Base-by-base conservation (phyloP, 345 rosid genomes). In the Populus simonii region DNA sequence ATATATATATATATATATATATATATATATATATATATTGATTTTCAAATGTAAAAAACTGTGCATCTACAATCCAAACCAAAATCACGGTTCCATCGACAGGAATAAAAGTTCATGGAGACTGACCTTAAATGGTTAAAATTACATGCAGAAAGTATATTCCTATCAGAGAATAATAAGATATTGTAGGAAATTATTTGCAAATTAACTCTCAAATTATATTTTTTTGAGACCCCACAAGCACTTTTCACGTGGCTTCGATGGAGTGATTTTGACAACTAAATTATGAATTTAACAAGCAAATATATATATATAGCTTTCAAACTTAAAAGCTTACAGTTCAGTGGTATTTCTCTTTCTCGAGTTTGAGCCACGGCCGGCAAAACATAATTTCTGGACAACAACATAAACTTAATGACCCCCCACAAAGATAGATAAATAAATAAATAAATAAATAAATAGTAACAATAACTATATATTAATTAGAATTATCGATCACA, bases 211-310 rank as follows among this genome's bases (percentile, higher is more conserved):
- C 25, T n/a, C 1, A n/a, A 23, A 59, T 59, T 22, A 47, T 12
- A 20, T 8, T 22, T 55, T 55, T 36, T 49, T 75, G 10, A 23
- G 17, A 53, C 80, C 85, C 78, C 72, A 74, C 79, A 3, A 47
- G 59, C 70, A 68, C 82, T 85, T 83, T 82, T 82, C 87, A 84
- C 86, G 83, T 84, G 90, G 80, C 83, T 83, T 78, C 66, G 53
- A 73, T 57, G 43, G 29, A 68, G 8, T 61, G 66, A 80, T 59
- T 7, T 63, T 65, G 41, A 59, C 65, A 59, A 1, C 29, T 41
- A 36, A 29, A 66, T 68, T 47, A 27, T 65, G 68, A 81, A 36
- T 16, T 57, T 23, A 35, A 68, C 53, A 12, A n/a, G 5, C 66
- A 61, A 18, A n/a, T 27, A 27, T 25, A 15, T 38, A 61, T 3